Conservation (phyloP, 2,329 filamentous ascomycete species). For the Talaromyces sp. region DNA sequence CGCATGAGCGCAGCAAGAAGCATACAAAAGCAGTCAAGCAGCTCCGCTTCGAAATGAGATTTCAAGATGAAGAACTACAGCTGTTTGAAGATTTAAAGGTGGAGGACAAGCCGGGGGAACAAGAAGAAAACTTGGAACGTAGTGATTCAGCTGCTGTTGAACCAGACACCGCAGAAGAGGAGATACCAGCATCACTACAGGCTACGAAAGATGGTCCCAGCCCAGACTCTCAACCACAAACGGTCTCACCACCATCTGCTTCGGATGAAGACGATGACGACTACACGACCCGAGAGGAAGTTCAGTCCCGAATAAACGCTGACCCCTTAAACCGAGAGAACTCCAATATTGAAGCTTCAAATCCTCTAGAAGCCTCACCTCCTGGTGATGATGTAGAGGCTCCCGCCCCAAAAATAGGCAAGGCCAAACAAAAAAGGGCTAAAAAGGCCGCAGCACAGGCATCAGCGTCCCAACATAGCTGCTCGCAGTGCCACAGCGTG, state of each 20-base stretch:
- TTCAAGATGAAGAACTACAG: slow-evolving; percentile 59
- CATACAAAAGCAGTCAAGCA: slow-evolving; percentile 81
- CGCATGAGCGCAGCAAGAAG: slow-evolving; percentile 95
- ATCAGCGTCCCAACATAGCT: slow-evolving; percentile 52
- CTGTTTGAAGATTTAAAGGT: slow-evolving; percentile 4
- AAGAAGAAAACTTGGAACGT: not conserved
- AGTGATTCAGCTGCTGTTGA: not conserved
- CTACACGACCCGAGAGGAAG: slow-evolving; percentile 37
- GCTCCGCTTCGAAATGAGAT: slow-evolving; percentile 73
- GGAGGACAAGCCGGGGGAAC: slow-evolving; percentile 8
- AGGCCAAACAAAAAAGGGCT: slow-evolving; percentile 50
- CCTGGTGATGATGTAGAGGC: slow-evolving; percentile 11
- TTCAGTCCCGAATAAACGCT: slow-evolving; percentile 14
- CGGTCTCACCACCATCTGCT: not conserved
- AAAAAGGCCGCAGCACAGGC: slow-evolving; percentile 39
- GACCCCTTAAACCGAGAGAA: not conserved
- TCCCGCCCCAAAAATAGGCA: slow-evolving; percentile 37
- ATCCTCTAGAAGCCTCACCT: not conserved
- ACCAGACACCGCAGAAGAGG: not conserved
- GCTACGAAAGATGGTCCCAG: not conserved
- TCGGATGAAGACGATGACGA: slow-evolving; percentile 19
- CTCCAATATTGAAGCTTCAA: not conserved
- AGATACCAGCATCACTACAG: not conserved
- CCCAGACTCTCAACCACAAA: not conserved
- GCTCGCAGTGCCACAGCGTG: slow-evolving; percentile 68